Base-by-base conservation (phyloP, 73 alveolate species). In the Blepharisma stoltei region DNA sequence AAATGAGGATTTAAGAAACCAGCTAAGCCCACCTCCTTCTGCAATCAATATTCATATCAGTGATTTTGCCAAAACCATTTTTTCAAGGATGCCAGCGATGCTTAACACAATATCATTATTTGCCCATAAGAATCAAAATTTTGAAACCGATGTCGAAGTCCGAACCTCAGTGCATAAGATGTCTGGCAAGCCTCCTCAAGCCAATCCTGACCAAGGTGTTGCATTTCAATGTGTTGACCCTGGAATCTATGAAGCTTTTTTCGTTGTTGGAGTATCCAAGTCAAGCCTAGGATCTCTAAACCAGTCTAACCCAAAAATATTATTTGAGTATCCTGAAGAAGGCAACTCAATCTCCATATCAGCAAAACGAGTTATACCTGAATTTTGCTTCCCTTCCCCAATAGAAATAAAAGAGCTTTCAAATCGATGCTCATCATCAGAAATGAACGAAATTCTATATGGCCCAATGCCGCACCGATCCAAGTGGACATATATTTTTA, bases 331-430 rank as follows among this genome's bases (percentile, higher is more conserved):
- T 52, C n/a, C 23, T 52, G 66, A 14, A 52, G 66, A 52, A 11
- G 27, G 27, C 23, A 20, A 11, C 23, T 52, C 66, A 14, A 52
- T 52, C 2, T 52, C 66, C 2, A 20, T 2, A 52, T 52, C 66
- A 52, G 23, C 23, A 20, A 52, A 52, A 14, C n/a, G 23, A 14
- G 66, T 52, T 52, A 52, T 52, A 52, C 66, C 66, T 4, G 66
- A 52, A 14, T 52, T 52, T 14, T 69, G 79, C 60, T 69, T 69
- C 45, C 79, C 79, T 69, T 20, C 9, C 1, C 54, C 54, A 1
- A 53, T 43, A 0, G 55, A 44, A 9, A 25, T 44, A 7, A 23
- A 53, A 44, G 20, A n/a, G 23, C 79, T 69, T 9, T 14, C 11
- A 69, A 71, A 14, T 69, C n/a, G 54, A 38, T 11, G 65, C 27